phyloP scores from a whole-genome alignment of 176 grass and related monocot genomes.

The Hordeum marinum region DNA sequence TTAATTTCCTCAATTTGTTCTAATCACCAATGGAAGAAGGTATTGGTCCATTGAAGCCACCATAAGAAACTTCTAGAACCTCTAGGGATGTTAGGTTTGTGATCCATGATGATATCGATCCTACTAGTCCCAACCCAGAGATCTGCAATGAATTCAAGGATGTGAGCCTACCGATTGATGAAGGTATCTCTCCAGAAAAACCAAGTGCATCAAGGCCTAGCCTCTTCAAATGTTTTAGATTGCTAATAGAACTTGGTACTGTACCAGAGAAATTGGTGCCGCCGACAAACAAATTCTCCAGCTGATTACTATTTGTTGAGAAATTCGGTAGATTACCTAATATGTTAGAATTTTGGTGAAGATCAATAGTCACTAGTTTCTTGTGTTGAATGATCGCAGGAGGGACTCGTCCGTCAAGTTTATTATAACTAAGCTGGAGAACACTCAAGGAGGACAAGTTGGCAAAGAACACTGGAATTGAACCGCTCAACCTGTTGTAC shows the following conservation, averaged over 20 bases:
- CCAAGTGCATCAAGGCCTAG: not conserved
- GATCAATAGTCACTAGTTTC: slow-evolving; percentile 24
- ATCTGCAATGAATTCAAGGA: not conserved
- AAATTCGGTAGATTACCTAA: slow-evolving; percentile 33
- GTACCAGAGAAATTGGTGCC: slow-evolving; percentile 30
- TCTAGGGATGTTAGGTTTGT: not conserved
- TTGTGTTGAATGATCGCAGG: slow-evolving; percentile 13
- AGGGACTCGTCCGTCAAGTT: slow-evolving; percentile 9
- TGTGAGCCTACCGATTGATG: not conserved
- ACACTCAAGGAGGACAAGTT: slow-evolving; percentile 30
- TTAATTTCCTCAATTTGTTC: slow-evolving; percentile 10
- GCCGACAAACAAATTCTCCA: slow-evolving; percentile 20
- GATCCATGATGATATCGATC: not conserved
- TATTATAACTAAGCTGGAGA: slow-evolving; percentile 20
- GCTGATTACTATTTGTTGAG: not conserved
- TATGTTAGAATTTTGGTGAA: not conserved
- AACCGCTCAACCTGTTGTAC: slow-evolving; percentile 13
- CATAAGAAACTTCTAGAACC: not conserved
- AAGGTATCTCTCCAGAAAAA: not conserved
- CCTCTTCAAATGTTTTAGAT: slow-evolving; percentile 19
- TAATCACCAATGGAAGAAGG: slow-evolving; percentile 23
- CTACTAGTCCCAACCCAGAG: not conserved
- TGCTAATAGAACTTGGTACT: slow-evolving; percentile 14
- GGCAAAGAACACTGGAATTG: slow-evolving; percentile 21
- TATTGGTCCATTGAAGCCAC: slow-evolving; percentile 27